Base-by-base conservation (phyloP, 208 protist species). In the Wallacemonas sp. region DNA sequence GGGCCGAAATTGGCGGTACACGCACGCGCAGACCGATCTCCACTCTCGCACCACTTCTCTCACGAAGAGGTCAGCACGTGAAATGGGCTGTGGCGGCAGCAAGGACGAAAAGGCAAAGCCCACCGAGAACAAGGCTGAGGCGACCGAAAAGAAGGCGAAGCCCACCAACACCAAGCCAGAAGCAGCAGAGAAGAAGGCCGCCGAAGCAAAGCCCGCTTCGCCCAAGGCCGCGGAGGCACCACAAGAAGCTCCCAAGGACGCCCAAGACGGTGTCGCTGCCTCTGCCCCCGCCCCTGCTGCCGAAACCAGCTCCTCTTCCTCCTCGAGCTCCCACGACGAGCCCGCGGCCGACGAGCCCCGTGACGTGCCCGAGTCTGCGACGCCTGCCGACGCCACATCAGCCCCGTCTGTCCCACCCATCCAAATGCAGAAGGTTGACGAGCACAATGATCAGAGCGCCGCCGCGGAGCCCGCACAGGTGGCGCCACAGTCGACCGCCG, bases 71-170 rank as follows among this genome's bases (percentile, higher is more conserved):
- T 19, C 24, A 30, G 13, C 26, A 34, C 13, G 33, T 17, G 37
- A 58, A 19, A 84, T 84, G 78, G 78, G 78, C 8, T 84, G 78
- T 57, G 12, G 63, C 42, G 68, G 62, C 41, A 79, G 73, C 52
- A 84, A 66, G 53, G 63, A 65, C 38, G 64, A 76, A 39, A 58
- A 59, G 42, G 17, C 48, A 21, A 53, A 52, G 48, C 60, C 73
- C 34, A 17, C 10, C 9, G 26, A 27, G 15, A 19, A 27, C 32
- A 21, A 48, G 17, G 42, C 42, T 5, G 32, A 45, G 26, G 24
- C 6, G 52, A 32, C 24, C 52, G 30, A 34, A 38, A 17, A 36
- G 29, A 33, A 58, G 52, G 30, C 3, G 4, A 22, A 34, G 52
- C 30, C 24, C n/a, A 21, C 17, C 8, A 21, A 12, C 8, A 29